Base-by-base conservation (phyloP, 495 filamentous ascomycete species). In the Daldinia bambusicola region DNA sequence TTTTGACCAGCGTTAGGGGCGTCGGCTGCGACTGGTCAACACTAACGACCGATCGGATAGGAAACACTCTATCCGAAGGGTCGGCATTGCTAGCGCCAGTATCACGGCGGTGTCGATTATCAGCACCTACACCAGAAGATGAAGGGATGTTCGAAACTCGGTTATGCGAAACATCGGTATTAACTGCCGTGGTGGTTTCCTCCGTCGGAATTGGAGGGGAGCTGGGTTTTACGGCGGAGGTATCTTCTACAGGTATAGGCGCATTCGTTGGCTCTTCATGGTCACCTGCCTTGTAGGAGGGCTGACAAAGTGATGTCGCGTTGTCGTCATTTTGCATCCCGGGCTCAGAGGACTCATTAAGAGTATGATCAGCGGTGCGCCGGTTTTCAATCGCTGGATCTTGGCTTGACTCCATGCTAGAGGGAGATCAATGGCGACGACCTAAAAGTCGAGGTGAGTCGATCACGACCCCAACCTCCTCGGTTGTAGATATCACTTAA, bases 11-110 rank as follows among this genome's bases (percentile, higher is more conserved):
- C 1, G 62, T 53, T 16, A 45, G 55, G 7, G 73, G 61, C 80
- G 30, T 81, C 73, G 2, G 80, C 76, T 40, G 89, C 40, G 74
- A 72, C 38, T 72, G 85, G 69, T 91, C 89, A 31, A 96, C 89
- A 9, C 89, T 91, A 26, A 97, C 86, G 30, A 92, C 89, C 12
- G 91, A 94, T 38, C 91, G 87, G n/a, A 96, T 91, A 12, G 93
- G 93, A 63, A 93, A 97, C 20, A 97, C 90, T 30, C 91, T 86
- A 71, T 95, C 91, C 8, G 83, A 78, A 26, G 70, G 72, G 48
- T 82, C 81, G n/a, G 37, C 73, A 58, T 45, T 77, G 58, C 67
- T 65, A 36, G 60, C 50, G 14, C 34, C 66, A 14, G 43, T 58
- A 38, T 69, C 58, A 30, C 78, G 62, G 57, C 74, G 70, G 31